A percentile compares a stretch with the other conserved stretches of the same genome.
phyloP scores from a whole-genome alignment of 345 rosid genomes.

The Eucalyptus caleyi region DNA sequence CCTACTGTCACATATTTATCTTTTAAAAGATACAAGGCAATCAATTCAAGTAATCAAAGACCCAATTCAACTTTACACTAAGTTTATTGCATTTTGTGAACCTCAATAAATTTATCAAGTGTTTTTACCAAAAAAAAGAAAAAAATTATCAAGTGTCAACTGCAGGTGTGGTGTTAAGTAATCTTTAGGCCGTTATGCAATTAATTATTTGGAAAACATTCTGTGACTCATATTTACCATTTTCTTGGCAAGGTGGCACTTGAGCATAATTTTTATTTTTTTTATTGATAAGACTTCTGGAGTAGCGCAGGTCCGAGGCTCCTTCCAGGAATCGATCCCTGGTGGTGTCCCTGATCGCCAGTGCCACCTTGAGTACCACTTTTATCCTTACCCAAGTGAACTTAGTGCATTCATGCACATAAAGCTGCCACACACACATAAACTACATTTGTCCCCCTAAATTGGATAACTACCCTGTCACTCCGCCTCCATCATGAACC shows the following conservation, averaged over 20 bases:
- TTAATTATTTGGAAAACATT: background rate
- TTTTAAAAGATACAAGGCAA: background rate
- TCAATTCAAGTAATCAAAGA: background rate
- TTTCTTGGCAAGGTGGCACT: background rate
- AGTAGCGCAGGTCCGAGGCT: background rate
- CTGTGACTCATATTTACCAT: background rate
- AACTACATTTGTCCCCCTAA: background rate
- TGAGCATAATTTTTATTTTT: background rate
- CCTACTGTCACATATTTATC: background rate
- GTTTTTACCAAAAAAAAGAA: no score
- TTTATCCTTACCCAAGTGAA: background rate
- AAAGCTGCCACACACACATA: background rate
- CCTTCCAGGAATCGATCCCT: background rate
- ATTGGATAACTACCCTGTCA: background rate
- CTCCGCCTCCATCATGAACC: background rate
- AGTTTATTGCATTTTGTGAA: background rate
- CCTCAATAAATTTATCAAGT: background rate
- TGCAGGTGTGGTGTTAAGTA: background rate
- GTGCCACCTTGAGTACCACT: background rate
- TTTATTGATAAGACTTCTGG: background rate
- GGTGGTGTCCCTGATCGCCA: background rate
- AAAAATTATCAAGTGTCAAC: background rate
- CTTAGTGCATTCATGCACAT: background rate
- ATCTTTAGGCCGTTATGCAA: background rate
- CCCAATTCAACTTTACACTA: background rate